Conservation (phyloP, 805 yeast species). For the Candida glaebosa region DNA sequence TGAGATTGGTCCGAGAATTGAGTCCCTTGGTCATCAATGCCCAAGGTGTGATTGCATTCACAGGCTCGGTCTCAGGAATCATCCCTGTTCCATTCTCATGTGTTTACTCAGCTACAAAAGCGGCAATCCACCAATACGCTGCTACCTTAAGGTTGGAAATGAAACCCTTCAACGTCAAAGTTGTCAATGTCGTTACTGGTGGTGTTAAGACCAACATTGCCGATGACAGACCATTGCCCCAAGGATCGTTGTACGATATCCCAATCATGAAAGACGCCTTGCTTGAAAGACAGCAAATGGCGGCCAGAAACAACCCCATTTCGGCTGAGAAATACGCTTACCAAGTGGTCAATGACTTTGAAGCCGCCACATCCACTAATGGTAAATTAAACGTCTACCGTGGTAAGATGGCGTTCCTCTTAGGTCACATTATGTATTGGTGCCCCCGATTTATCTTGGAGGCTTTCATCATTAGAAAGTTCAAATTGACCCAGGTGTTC, state of each 20-base stretch:
- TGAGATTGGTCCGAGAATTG: conserved; percentile 60
- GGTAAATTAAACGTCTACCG: conserved; percentile 50
- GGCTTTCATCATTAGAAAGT: conserved; percentile 32
- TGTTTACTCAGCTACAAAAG: conserved; percentile 64
- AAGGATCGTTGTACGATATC: conserved; percentile 48
- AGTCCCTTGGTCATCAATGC: conserved; percentile 54
- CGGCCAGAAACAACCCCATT: conserved; percentile 58
- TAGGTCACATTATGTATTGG: conserved; percentile 30
- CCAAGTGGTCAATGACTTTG: conserved; percentile 50
- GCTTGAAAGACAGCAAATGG: conserved; percentile 53
- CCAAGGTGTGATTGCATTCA: conserved; percentile 66
- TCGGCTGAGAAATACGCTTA: conserved; percentile 54
- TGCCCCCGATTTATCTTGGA: conserved; percentile 51
- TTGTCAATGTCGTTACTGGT: conserved; percentile 68
- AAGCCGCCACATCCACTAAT: conserved; percentile 26
- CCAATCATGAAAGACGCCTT: conserved; percentile 52
- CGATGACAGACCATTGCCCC: conserved; percentile 59
- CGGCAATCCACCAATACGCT: conserved; percentile 74
- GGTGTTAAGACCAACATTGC: conserved; percentile 72
- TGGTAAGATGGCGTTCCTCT: conserved; percentile 45
- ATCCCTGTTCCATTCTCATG: conserved; percentile 69
- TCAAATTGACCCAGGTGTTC: conserved; percentile 25
- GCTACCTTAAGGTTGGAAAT: conserved; percentile 60
- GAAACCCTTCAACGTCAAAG: conserved; percentile 69
- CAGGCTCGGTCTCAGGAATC: conserved; percentile 69